phyloP scores from a whole-genome alignment of 129 eudicot species.

The Erigeron canadensis region DNA sequence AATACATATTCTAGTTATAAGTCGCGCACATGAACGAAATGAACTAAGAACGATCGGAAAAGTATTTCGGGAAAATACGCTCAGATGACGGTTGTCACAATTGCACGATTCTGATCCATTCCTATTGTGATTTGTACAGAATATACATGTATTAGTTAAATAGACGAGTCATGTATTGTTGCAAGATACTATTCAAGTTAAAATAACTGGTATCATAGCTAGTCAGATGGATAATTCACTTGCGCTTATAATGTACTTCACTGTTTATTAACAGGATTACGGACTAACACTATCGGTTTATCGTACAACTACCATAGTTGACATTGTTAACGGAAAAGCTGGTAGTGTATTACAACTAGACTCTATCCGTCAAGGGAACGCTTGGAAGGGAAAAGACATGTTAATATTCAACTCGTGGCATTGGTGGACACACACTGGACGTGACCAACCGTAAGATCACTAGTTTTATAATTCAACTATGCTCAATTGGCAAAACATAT shows the following conservation, averaged over 20 bases:
- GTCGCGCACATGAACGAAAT: too few species aligned
- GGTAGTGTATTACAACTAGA: constrained; percentile 60
- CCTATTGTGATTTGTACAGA: too few species aligned
- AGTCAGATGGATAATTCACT: neutral
- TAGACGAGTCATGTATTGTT: neutral
- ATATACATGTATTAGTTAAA: too few species aligned
- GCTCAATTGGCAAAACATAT: neutral
- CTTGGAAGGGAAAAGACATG: constrained; percentile 77
- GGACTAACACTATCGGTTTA: constrained; percentile 51
- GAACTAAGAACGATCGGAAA: too few species aligned
- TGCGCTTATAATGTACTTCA: neutral
- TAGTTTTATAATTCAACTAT: neutral
- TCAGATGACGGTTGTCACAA: too few species aligned
- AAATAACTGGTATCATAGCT: neutral
- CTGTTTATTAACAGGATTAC: constrained; percentile 45
- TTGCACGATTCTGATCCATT: too few species aligned
- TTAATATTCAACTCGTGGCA: constrained; percentile 81
- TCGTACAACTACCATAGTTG: constrained; percentile 70
- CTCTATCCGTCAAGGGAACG: constrained; percentile 54
- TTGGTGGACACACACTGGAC: constrained; percentile 88
- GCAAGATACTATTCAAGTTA: neutral
- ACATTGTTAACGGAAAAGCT: constrained; percentile 47
- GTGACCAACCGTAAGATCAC: constrained; percentile 61
- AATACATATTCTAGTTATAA: too few species aligned
- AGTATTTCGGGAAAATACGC: too few species aligned